Percentiles rank a stretch among this genome's conserved stretches.
phyloP scores from a whole-genome alignment of 108 stramenopile species.

The Nitzschia inconspicua region DNA sequence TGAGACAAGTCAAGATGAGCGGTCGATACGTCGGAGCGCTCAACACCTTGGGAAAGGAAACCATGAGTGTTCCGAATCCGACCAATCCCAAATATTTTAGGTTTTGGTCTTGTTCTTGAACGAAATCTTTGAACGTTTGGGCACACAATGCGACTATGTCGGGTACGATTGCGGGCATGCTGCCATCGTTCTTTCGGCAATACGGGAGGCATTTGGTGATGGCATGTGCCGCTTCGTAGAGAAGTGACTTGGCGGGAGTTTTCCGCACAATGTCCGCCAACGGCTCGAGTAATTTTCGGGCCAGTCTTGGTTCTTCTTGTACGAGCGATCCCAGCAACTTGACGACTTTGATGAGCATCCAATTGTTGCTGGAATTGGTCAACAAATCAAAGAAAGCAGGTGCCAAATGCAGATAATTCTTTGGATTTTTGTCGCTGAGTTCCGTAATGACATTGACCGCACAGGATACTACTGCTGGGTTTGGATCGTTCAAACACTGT shows the following conservation, averaged over 20 bases:
- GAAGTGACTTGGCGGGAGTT: slow-evolving; percentile 93
- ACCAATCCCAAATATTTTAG: slow-evolving; percentile 98
- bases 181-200: slow-evolving; percentile 89
- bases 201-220: slow-evolving; percentile 94
- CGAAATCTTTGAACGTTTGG: slow-evolving; percentile 84
- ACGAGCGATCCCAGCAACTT: slow-evolving; percentile 95
- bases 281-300: slow-evolving; percentile 96
- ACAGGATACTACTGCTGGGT: slow-evolving; percentile 92
- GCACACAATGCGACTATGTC: slow-evolving; percentile 89
- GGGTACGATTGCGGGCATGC: slow-evolving; percentile 85
- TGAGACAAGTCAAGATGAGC: slow-evolving; percentile 90
- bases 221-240: slow-evolving; percentile 96
- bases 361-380: slow-evolving; percentile 95
- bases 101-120: slow-evolving; percentile 97
- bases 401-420: slow-evolving; percentile 96
- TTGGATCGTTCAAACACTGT: slow-evolving; percentile 84
- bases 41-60: slow-evolving; percentile 88
- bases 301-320: slow-evolving; percentile 96
- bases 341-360: slow-evolving; percentile 99
- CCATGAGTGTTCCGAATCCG: slow-evolving; percentile 89
- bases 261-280: slow-evolving; percentile 90
- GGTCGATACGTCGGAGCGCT: slow-evolving; percentile 79
- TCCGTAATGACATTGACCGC: slow-evolving; percentile 99
- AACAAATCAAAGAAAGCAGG: slow-evolving; percentile 96
- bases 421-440: slow-evolving; percentile 95